Percentiles rank a stretch among this genome's conserved stretches.
Evolutionary conservation across 768 basidiomycete genomes (phyloP).

Genomic region (Psilocybe subaeruginosa): DNA sequence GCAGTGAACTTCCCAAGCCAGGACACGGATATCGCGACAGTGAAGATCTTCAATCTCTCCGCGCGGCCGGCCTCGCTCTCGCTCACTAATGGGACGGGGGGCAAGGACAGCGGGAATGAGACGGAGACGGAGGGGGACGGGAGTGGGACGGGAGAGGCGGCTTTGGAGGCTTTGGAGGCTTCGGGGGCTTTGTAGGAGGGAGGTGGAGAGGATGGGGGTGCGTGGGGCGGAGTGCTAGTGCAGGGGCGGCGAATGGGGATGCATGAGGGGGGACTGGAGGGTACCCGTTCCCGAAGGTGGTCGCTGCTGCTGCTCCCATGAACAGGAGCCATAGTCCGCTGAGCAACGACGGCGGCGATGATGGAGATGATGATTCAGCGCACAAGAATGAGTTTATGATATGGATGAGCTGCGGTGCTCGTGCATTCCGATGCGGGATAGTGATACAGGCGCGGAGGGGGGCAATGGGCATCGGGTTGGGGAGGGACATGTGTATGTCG

Average conservation of each 20-base stretch:
- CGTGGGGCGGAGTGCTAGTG: background rate
- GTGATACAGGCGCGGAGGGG: slow-evolving; percentile 1
- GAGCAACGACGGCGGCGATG: background rate
- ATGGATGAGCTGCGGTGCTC: slow-evolving; percentile 22
- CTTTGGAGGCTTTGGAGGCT: slow-evolving; percentile 16
- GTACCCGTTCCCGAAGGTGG: slow-evolving; percentile 27
- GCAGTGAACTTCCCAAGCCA: slow-evolving; percentile 83
- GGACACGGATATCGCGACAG: slow-evolving; percentile 60
- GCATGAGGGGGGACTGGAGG: slow-evolving; percentile 1
- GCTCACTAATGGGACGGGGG: background rate
- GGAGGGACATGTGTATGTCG: slow-evolving; percentile 31
- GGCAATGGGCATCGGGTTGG: slow-evolving; percentile 11
- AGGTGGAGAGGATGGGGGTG: slow-evolving; percentile 9
- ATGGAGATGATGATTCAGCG: background rate
- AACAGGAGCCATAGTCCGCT: background rate
- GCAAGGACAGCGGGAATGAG: background rate
- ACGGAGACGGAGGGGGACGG: slow-evolving; percentile 36
- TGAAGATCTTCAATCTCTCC: slow-evolving; percentile 64
- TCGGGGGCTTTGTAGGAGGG: background rate
- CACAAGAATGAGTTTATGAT: slow-evolving; percentile 5
- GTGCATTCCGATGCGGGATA: slow-evolving; percentile 32
- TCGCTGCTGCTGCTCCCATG: background rate
- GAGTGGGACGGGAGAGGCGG: slow-evolving; percentile 14
- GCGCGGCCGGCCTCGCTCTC: slow-evolving; percentile 69
- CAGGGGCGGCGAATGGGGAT: no score